phyloP scores from a whole-genome alignment of 805 yeast genomes.

The Geotrichum ghanense region DNA sequence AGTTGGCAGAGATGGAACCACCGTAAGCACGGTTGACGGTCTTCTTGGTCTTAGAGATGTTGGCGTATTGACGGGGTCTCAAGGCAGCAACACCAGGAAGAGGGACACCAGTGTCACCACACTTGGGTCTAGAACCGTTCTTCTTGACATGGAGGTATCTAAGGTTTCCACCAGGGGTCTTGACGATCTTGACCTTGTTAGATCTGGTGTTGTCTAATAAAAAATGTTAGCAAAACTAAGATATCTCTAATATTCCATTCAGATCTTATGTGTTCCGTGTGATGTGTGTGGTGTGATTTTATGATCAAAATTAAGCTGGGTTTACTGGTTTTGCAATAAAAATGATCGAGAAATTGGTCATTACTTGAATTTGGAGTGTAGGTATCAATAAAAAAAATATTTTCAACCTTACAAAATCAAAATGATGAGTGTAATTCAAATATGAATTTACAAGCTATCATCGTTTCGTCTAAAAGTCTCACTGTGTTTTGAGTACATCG shows the following conservation, averaged over 20 bases:
- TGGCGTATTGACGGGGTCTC: slow-evolving; percentile 98
- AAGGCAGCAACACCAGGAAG: slow-evolving; percentile 84
- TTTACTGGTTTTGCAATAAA: no score
- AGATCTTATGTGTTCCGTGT: no score
- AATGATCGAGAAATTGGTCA: no score
- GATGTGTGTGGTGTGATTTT: no score
- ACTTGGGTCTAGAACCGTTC: slow-evolving; percentile 64
- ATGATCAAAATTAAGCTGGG: no score
- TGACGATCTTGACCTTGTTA: slow-evolving; percentile 98
- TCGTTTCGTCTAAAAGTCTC: slow-evolving; percentile 2
- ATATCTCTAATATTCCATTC: no score
- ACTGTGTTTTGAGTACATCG: no score
- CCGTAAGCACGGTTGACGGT: slow-evolving; percentile 99
- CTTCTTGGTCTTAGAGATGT: slow-evolving; percentile 91
- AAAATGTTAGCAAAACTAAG: slow-evolving; percentile 7
- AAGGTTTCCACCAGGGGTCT: slow-evolving; percentile 99
- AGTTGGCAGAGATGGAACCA: slow-evolving; percentile 94
- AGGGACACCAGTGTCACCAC: slow-evolving; percentile 58
- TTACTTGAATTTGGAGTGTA: no score
- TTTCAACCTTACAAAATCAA: no score
- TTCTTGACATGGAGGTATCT: slow-evolving; percentile 97
- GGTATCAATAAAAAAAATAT: no score
- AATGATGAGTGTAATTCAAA: no score
- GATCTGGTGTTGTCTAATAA: slow-evolving; percentile 95
- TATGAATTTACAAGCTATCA: slow-evolving; percentile 15